Base-by-base conservation (phyloP, 2,329 filamentous ascomycete species). In the Eurotiales sp. region DNA sequence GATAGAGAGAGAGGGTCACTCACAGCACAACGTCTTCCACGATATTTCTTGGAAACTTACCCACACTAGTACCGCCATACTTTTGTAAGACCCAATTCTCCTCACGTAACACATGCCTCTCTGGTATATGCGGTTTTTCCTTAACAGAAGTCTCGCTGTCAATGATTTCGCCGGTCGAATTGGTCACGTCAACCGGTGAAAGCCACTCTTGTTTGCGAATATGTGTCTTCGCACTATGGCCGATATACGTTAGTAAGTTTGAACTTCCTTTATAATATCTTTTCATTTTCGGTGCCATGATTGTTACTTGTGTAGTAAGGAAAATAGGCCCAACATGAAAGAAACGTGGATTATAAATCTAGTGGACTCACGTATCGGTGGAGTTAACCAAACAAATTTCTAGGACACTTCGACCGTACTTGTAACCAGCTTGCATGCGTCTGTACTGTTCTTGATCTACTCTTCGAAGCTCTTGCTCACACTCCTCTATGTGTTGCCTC, bases 41-140 rank as follows among this genome's bases (percentile, higher is more conserved):
- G 61, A 87, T 86, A 67, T 86, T 86, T 60, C 82, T 79, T 47
- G 90, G 85, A 63, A 95, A 96, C 73, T 96, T 96, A 61, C 92
- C 93, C 46, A 97, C 87, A 66, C 89, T 95, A 46, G 92, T 97
- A 46, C 92, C 92, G 56, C 91, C 91, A 70, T 95, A 96, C 72
- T 96, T 96, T 70, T 96, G 90, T 44, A 96, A 87, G 25, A 95
- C 79, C 91, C 90, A 96, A n/a, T 58, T 46, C 54, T 6, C 47
- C 48, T 12, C 37, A 46, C 19, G 22, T 54, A n/a, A 41, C 47
- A 19, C 53, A 50, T 30, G 51, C 36, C 7, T 11, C 14, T 12
- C 39, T 29, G 29, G 15, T 22, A 7, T 3, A 37, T 7, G 41
- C 46, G n/a, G 32, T 19, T 15, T 34, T 51, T 46, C 25, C 27